These are phyloP conservation scores for Excoecaria agallocha DNA, from an alignment of 345 rosid genomes.

Conservation along the genomic window DNA sequence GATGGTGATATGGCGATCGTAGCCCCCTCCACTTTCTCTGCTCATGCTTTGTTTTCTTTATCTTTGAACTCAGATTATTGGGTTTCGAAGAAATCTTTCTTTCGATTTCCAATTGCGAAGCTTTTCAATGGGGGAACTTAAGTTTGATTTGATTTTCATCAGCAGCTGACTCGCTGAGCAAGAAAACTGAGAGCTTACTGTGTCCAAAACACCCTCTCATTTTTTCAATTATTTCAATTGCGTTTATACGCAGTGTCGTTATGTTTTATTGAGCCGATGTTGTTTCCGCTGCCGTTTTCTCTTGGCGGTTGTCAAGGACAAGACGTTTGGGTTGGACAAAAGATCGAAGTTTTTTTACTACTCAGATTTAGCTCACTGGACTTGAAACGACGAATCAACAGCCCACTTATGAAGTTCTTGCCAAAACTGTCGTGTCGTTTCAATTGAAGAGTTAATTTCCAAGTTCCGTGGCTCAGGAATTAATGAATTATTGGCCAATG, in stretches of 20 bases:
- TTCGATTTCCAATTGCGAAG: background rate
- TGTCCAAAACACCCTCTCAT: slow-evolving; percentile 11
- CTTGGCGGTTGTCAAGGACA: too few relatives aligned
- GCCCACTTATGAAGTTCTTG: too few relatives aligned
- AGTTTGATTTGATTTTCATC: background rate
- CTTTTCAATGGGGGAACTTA: background rate
- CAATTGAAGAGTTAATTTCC: too few relatives aligned
- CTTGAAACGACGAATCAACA: too few relatives aligned
- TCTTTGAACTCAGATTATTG: background rate
- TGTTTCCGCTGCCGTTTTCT: too few relatives aligned
- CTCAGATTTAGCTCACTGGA: too few relatives aligned
- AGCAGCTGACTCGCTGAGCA: slow-evolving; percentile 15
- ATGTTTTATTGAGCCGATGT: background rate
- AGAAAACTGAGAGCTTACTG: slow-evolving; percentile 10
- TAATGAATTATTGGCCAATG: too few relatives aligned
- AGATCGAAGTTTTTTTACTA: too few relatives aligned
- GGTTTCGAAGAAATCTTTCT: background rate
- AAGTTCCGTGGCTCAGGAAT: too few relatives aligned
- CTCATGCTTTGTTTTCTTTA: slow-evolving; percentile 47
- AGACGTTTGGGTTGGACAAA: too few relatives aligned
- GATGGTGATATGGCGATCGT: slow-evolving; percentile 86
- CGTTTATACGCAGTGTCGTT: background rate
- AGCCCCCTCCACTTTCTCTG: slow-evolving; percentile 82
- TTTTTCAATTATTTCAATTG: background rate
- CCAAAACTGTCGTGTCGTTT: too few relatives aligned